These are phyloP conservation scores for Yamadazyma aaseri DNA, from an alignment of 1,139 yeast genomes.

Conservation along the genomic window DNA sequence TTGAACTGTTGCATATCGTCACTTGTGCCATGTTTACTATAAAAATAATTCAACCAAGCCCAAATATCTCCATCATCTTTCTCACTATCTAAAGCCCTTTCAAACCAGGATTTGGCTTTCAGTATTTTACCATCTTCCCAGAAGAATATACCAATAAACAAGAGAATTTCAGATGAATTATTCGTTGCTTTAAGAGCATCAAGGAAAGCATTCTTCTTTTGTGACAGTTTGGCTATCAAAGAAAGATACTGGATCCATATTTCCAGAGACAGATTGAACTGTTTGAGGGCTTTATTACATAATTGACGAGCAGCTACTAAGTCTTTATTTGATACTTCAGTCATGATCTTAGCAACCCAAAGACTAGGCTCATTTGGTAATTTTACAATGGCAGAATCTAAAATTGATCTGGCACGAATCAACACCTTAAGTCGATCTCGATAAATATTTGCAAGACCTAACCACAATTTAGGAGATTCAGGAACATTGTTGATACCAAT, in stretches of 20 bases:
- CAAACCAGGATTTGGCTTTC: slow-evolving; percentile 75
- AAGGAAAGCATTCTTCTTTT: slow-evolving; percentile 61
- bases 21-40: slow-evolving; percentile 21
- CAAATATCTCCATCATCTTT: slow-evolving; percentile 70
- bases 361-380: slow-evolving; percentile 50
- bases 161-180: slow-evolving; percentile 57
- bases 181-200: slow-evolving; percentile 72
- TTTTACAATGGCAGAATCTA: slow-evolving; percentile 65
- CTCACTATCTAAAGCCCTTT: slow-evolving; percentile 58
- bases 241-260: slow-evolving; percentile 64
- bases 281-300: slow-evolving; percentile 58
- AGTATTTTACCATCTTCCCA: slow-evolving; percentile 65
- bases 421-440: slow-evolving; percentile 27
- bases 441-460: slow-evolving; percentile 50
- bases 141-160: slow-evolving; percentile 66
- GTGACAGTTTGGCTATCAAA: slow-evolving; percentile 51
- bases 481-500: slow-evolving; percentile 53
- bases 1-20: slow-evolving; percentile 21
- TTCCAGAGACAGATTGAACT: slow-evolving; percentile 56
- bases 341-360: slow-evolving; percentile 56
- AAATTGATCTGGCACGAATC: slow-evolving; percentile 66
- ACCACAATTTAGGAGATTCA: slow-evolving; percentile 51
- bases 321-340: slow-evolving; percentile 57
- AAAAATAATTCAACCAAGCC: slow-evolving; percentile 61
- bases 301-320: slow-evolving; percentile 53